phyloP scores from a whole-genome alignment of 352 stramenopile species.

The Phytophthora citrophthora region DNA sequence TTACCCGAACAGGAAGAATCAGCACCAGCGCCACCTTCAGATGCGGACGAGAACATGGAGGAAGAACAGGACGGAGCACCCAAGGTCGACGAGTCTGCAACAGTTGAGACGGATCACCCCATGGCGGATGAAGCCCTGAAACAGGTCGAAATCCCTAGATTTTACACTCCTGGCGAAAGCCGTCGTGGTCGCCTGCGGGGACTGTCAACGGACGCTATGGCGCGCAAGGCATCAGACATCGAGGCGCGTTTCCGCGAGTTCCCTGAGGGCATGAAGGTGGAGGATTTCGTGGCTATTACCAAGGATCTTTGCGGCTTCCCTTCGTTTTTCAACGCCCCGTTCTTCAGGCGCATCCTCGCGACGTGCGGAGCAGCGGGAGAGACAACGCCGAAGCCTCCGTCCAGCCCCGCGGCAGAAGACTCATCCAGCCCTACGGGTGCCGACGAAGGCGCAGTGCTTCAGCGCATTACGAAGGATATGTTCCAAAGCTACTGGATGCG shows the following conservation, averaged over 20 bases:
- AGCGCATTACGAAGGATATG: conserved; percentile 85
- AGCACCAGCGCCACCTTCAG: not conserved
- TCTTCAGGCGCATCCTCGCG: conserved; percentile 93
- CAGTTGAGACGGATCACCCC: conserved; percentile 22
- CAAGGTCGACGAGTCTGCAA: conserved; percentile 11
- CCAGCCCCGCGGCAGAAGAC: conserved; percentile 19
- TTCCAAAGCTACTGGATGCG: conserved; percentile 95
- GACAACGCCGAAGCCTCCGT: conserved; percentile 25
- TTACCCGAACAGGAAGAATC: conserved; percentile 1
- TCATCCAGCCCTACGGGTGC: conserved; percentile 32
- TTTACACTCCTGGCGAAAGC: conserved; percentile 74
- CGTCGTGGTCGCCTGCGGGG: conserved; percentile 65
- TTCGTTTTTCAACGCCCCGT: conserved; percentile 98
- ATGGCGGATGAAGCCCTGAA: conserved; percentile 40
- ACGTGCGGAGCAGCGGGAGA: conserved; percentile 25
- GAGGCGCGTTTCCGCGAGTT: conserved; percentile 81
- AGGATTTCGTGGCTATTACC: conserved; percentile 94
- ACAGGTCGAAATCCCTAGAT: conserved; percentile 60
- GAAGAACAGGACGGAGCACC: conserved; percentile 24
- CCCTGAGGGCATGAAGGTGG: conserved; percentile 83
- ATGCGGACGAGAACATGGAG: conserved; percentile 37
- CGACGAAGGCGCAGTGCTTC: conserved; percentile 21
- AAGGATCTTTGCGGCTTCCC: conserved; percentile 98
- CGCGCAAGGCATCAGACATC: conserved; percentile 73
- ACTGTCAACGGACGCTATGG: conserved; percentile 69